Base-by-base conservation (phyloP, 148 eudicot genomes). In the Nyssa sinensis region DNA sequence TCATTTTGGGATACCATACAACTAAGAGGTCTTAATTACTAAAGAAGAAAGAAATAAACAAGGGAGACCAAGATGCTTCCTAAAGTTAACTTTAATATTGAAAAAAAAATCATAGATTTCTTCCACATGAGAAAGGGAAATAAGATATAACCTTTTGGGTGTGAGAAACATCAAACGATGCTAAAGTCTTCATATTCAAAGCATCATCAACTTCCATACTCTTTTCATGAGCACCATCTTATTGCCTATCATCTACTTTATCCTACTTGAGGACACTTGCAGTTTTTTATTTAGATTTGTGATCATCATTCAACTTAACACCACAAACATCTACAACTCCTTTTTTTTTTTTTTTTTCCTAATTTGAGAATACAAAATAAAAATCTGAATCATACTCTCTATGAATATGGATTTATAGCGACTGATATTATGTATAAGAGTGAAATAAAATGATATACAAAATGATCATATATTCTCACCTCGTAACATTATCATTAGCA, bases 291-390 rank as follows among this genome's bases (percentile, higher is more conserved):
- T 73, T 60, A 70, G 81, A 72, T 44, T 84, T 83, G 62, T 75
- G 84, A 61, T 82, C 78, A 62, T 62, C 85, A 47, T 75, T 75
- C 69, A 71, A 35, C 78, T 84, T 79, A 30, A 67, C 72, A 34
- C 64, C 75, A 73, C 75, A 74, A 64, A 32, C 64, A 59, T 81
- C 80, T 21, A 28, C 82, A 70, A 76, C 79, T 44, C 65, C 86
- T 55, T 60, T 87, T 79, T 81, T 85, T 74, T 77, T 44, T 62
- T 86, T 55, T 60, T 87, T 79, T 81, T 85, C 76, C 93, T 87
- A 81, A 74, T 63, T 71, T 75, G 64, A 64, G 30, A 55, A 66
- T 47, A 72, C n/a, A 37, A 55, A 19, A 51, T 9, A 58, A 41
- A 13, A 9, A 61, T 24, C 32, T 30, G 59, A 63, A 37, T 34